Evolutionary conservation across 2,329 filamentous ascomycete genomes (phyloP), one percentile per base, ranked within the genome.

Genomic region (Chlorencoelia australis): DNA sequence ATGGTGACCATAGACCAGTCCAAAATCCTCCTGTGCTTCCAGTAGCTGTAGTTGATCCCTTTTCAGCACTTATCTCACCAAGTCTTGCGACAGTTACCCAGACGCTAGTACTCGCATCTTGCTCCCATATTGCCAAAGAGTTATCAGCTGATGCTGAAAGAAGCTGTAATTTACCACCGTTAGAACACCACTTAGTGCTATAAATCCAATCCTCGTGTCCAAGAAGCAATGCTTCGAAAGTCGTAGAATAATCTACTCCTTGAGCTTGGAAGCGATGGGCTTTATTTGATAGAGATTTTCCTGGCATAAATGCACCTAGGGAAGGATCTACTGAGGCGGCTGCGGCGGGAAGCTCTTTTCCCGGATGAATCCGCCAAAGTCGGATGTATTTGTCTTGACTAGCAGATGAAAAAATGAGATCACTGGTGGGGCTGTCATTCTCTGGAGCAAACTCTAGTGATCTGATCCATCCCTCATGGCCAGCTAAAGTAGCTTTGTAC

Each of bases 131-230:
- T 1, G 87, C 79, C 7, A 98, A 67, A 0, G 91, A 95, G 56
- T 94, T 96, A 56, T 98, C 91, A 3, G 91, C 91, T 3, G 91
- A 96, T 0, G 89, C 80, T 2, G 89, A 88, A 3, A 98, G 72
- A 7, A 95, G 72, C 48, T 82, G 84, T 9, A 82, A 66, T 41
- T 69, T 74, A 13, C 44, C 40, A 2, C 41, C 43, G 4, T 39
- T 29, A 7, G 37, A 24, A 56, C 61, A 32, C 58, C 60, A 40
- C 65, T 61, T 10, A 2, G 84, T 79, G 38, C 83, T 93, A 60
- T 94, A 96, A 39, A 98, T 89, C 91, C 91, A 98, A 54, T 98
- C 91, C 56, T 98, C 91, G 54, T 98, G 91, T 7, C 91, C 91
- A 3, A 98, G 73, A 5, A 98, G 71, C 3, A 98, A 67, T 1